Evolutionary conservation across 2,329 filamentous ascomycete genomes (phyloP), one percentile per base, ranked within the genome.

Genomic region (Neospermospora avenae): DNA sequence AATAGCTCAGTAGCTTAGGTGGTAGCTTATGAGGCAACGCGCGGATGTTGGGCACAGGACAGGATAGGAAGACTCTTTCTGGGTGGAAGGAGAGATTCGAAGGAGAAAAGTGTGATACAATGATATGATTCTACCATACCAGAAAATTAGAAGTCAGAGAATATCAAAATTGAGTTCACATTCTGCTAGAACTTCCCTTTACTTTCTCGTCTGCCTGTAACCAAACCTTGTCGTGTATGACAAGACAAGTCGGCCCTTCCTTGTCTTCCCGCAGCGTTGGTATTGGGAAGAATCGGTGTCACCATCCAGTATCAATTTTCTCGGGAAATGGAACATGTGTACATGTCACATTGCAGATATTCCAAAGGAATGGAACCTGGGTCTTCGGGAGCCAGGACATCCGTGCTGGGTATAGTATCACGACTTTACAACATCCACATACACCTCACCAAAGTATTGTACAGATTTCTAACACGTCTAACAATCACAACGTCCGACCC

Each of bases 401-500:
- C 58, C 53, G 53, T 57, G 54, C 39, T 51, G 34, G 25, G n/a
- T 44, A 60, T 60, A 53, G 58, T 60, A 57, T 57, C 55, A 57
- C 59, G 54, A 51, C 18, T 41, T n/a, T n/a, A n/a, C n/a, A n/a
- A n/a, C n/a, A n/a, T n/a, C n/a, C n/a, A 31, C 28, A 31, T 10
- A 31, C 28, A 31, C 28, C 28, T n/a, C n/a, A n/a, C n/a, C n/a
- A 24, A 41, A 42, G 35, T 58, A 58, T 34, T 41, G 56, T 58
- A 58, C 56, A 62, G 14, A 8, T 28, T 20, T 35, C 46, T 22
- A 48, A 8, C 35, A 22, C 16, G 13, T 28, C 34, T 67, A 76
- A 62, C 73, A 75, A 52, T 76, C 71, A 60, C 74, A 77, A 62
- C 73, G 71, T 44, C 74, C 74, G 44, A 72, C 69, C 74, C 74